Evolutionary conservation across 371 early-diverging fungal species (phyloP).

Genomic region (Mortierella sp.): DNA sequence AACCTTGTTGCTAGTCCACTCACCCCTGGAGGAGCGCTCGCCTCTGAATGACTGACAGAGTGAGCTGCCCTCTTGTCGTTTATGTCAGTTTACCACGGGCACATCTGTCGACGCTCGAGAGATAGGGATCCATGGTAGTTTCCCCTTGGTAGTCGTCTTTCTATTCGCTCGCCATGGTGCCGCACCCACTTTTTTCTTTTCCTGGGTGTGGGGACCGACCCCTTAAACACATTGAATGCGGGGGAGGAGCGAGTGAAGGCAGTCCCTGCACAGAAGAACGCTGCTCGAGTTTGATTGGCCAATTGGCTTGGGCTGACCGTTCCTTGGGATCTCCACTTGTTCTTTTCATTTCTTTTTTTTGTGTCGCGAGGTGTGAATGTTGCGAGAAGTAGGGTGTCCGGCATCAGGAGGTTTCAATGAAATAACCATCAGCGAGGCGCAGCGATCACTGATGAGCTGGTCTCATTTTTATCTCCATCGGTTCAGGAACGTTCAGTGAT

Average conservation of each 20-base stretch:
- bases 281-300: slow-evolving; percentile 3
- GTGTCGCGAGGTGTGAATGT: neutral
- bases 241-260: neutral
- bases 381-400: neutral
- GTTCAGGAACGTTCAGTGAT: neutral
- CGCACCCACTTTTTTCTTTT: slow-evolving; percentile 3
- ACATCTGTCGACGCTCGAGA: neutral
- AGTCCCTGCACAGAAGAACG: neutral
- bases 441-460: neutral
- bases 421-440: neutral
- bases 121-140: neutral
- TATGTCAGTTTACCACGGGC: slow-evolving; percentile 5
- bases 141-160: neutral
- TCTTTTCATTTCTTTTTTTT: neutral
- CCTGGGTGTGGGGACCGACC: neutral
- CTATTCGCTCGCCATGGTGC: neutral
- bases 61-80: neutral
- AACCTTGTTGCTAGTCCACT: neutral
- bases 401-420: neutral
- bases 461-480: neutral
- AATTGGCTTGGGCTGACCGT: neutral
- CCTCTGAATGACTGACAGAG: neutral
- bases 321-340: neutral
- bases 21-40: no score
- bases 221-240: neutral